A percentile compares a stretch with the other conserved stretches of the same genome.
phyloP scores from a whole-genome alignment of 768 basidiomycete species.

The Boletus sp. region DNA sequence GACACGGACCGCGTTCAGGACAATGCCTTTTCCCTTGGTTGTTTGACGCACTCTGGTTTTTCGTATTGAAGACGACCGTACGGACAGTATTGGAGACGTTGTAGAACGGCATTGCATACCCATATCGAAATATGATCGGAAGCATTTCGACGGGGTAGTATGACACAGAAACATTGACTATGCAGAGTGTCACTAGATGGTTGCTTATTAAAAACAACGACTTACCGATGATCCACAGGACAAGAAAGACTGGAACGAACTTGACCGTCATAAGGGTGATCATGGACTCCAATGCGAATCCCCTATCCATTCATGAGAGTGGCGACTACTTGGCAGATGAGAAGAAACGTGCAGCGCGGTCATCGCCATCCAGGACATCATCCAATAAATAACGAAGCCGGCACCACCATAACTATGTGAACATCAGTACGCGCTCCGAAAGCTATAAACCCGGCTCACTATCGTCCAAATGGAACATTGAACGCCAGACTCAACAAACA shows the following conservation, averaged over 20 bases:
- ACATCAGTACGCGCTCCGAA: background rate
- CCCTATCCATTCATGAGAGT: slow-evolving; percentile 36
- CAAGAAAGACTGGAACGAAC: slow-evolving; percentile 58
- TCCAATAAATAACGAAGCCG: slow-evolving; percentile 67
- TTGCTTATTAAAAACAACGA: background rate
- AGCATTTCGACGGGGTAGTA: slow-evolving; percentile 57
- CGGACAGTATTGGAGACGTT: slow-evolving; percentile 61
- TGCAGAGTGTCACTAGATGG: background rate
- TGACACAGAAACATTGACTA: slow-evolving; percentile 58
- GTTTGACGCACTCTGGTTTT: slow-evolving; percentile 48
- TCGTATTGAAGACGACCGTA: slow-evolving; percentile 62
- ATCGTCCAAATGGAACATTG: slow-evolving; percentile 50
- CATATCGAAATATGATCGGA: slow-evolving; percentile 59
- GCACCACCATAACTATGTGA: slow-evolving; percentile 43
- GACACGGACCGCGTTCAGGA: background rate
- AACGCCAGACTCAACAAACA: slow-evolving; percentile 60
- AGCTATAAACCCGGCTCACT: slow-evolving; percentile 29
- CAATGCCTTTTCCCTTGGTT: background rate
- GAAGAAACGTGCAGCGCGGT: slow-evolving; percentile 43
- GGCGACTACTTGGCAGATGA: background rate
- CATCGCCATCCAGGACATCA: slow-evolving; percentile 60
- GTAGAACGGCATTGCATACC: slow-evolving; percentile 70
- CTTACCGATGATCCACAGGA: slow-evolving; percentile 62
- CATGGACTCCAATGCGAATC: slow-evolving; percentile 58
- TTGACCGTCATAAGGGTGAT: slow-evolving; percentile 51